phyloP scores from a whole-genome alignment of 805 yeast genomes.

The Blastobotrys attinorum region DNA sequence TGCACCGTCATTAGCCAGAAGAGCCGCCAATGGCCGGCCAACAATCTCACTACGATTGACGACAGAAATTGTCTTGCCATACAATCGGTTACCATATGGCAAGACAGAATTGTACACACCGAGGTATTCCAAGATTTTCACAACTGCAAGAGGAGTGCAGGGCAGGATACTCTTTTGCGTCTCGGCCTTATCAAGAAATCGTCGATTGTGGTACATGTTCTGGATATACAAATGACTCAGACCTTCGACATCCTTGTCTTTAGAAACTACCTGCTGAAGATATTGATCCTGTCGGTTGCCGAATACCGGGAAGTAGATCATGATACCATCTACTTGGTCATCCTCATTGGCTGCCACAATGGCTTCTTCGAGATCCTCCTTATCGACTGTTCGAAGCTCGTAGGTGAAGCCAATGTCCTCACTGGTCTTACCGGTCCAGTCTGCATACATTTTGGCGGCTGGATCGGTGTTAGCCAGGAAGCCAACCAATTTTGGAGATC shows the following conservation, averaged over 20 bases:
- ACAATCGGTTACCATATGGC: slow-evolving; percentile 84
- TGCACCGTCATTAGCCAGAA: slow-evolving; percentile 96
- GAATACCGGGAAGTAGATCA: slow-evolving; percentile 96
- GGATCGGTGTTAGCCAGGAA: slow-evolving; percentile 89
- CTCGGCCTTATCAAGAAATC: slow-evolving; percentile 69
- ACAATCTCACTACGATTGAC: slow-evolving; percentile 95
- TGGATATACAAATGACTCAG: slow-evolving; percentile 83
- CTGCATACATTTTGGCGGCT: slow-evolving; percentile 91
- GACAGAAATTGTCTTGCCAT: slow-evolving; percentile 85
- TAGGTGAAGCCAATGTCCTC: slow-evolving; percentile 79
- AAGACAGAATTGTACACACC: slow-evolving; percentile 78
- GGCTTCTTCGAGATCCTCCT: slow-evolving; percentile 78
- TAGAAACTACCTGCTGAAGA: slow-evolving; percentile 84
- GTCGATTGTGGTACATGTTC: slow-evolving; percentile 87
- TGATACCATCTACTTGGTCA: slow-evolving; percentile 74
- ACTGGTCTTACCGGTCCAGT: slow-evolving; percentile 91
- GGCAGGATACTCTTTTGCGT: slow-evolving; percentile 81
- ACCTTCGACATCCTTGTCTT: slow-evolving; percentile 95
- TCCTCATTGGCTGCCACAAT: slow-evolving; percentile 78
- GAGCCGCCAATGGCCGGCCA: slow-evolving; percentile 93
- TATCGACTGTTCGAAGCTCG: slow-evolving; percentile 63
- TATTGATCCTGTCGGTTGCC: slow-evolving; percentile 94
- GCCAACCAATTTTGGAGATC: slow-evolving; percentile 78
- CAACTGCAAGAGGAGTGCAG: slow-evolving; percentile 93
- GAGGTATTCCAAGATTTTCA: slow-evolving; percentile 83